A percentile compares a stretch with the other conserved stretches of the same genome.
Conservation (phyloP, 2,329 filamentous ascomycete species). For the Conoideocrella luteorostrata region DNA sequence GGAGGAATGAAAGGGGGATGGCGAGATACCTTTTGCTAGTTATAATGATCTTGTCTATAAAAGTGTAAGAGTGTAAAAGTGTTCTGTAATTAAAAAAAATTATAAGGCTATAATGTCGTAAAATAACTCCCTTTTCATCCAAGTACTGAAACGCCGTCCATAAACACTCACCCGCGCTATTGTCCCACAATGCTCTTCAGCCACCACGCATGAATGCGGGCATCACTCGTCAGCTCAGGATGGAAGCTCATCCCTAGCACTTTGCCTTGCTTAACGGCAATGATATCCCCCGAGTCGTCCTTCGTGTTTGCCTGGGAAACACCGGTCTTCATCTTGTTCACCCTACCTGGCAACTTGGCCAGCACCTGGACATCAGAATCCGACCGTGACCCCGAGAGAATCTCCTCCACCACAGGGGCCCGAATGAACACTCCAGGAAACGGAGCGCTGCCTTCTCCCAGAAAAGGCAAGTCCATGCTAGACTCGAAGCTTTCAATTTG, state of each 20-base stretch:
- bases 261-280: conserved; percentile 85
- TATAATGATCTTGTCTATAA: too few species aligned
- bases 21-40: neutral
- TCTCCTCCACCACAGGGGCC: conserved; percentile 83
- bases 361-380: conserved; percentile 40
- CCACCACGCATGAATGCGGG: conserved; percentile 93
- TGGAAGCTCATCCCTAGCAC: conserved; percentile 95
- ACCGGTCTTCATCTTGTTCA: conserved; percentile 31
- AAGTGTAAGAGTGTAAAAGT: too few species aligned
- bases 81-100: too few species aligned
- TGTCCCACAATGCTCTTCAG: conserved; percentile 50
- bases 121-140: too few species aligned
- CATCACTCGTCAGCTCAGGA: conserved; percentile 83
- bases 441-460: conserved; percentile 30
- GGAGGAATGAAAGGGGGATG: too few species aligned
- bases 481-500: conserved; percentile 89
- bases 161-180: too few species aligned
- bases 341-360: conserved; percentile 39
- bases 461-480: conserved; percentile 65
- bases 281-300: conserved; percentile 62
- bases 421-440: conserved; percentile 90
- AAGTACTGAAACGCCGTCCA: too few species aligned
- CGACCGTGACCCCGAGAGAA: conserved; percentile 45
- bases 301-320: conserved; percentile 30
- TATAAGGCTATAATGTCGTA: too few species aligned